A percentile compares a stretch with the other conserved stretches of the same genome.
These are phyloP conservation scores for Geotrichum phurueaensis DNA, from an alignment of 1,139 yeast species.

Conservation along the genomic window DNA sequence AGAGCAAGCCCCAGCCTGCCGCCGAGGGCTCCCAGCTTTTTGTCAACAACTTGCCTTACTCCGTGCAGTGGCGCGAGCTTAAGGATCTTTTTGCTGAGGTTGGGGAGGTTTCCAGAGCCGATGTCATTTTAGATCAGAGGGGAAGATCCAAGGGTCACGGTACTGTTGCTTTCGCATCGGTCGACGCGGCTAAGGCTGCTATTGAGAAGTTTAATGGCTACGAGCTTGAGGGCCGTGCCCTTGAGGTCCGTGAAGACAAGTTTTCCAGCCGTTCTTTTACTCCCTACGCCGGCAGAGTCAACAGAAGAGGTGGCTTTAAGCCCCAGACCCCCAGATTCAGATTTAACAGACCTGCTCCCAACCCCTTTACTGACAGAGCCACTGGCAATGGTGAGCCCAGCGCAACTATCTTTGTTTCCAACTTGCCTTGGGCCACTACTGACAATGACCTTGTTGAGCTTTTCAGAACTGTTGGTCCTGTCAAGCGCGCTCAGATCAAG, in stretches of 20 bases:
- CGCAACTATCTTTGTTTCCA: conserved; percentile 61
- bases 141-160: conserved; percentile 89
- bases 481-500: conserved; percentile 72
- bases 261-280: conserved; percentile 41
- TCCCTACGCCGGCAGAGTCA: conserved; percentile 20
- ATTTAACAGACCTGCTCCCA: conserved; percentile 15
- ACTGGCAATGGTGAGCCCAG: conserved; percentile 59
- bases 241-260: conserved; percentile 51
- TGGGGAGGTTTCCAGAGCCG: conserved; percentile 76
- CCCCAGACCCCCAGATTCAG: conserved; percentile 15
- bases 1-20: conserved; percentile 11
- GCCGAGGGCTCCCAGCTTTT: conserved; percentile 53
- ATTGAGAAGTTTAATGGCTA: conserved; percentile 89
- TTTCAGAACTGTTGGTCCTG: conserved; percentile 79
- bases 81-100: conserved; percentile 76
- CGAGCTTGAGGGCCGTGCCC: conserved; percentile 85
- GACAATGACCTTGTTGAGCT: conserved; percentile 78
- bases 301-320: conserved; percentile 16
- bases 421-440: conserved; percentile 84
- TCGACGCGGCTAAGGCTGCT: conserved; percentile 81
- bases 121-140: conserved; percentile 55
- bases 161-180: conserved; percentile 81
- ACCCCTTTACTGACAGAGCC: conserved; percentile 59
- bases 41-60: conserved; percentile 77
- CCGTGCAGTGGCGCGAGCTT: conserved; percentile 75